These are phyloP conservation scores for Alternaria arborescens DNA, from an alignment of 2,329 filamentous ascomycete genomes.

Conservation along the genomic window DNA sequence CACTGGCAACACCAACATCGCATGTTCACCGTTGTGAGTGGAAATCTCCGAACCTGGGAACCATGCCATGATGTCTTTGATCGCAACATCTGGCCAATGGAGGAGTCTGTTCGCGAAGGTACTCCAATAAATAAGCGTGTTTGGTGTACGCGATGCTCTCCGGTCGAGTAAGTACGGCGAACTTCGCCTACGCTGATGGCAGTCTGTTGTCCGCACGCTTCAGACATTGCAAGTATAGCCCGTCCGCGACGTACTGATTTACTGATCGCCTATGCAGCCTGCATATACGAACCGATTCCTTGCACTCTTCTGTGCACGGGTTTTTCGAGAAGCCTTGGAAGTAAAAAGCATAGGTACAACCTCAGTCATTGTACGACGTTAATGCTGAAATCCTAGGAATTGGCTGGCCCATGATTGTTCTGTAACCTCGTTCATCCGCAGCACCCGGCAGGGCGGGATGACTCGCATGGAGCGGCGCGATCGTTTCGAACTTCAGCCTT, in stretches of 20 bases:
- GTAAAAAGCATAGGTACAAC: background rate
- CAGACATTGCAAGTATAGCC: background rate
- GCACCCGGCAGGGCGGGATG: background rate
- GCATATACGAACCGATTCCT: background rate
- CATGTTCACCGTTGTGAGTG: constrained; percentile 5
- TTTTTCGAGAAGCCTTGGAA: background rate
- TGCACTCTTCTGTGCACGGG: background rate
- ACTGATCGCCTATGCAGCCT: background rate
- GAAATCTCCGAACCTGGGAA: background rate
- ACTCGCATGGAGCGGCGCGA: background rate
- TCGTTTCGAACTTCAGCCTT: background rate
- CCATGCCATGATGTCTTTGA: constrained; percentile 1
- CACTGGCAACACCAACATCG: constrained; percentile 5
- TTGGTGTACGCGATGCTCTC: background rate
- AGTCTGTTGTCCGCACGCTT: background rate
- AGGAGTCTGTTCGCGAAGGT: background rate
- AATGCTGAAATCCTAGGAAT: background rate
- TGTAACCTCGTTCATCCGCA: background rate
- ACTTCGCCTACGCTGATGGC: background rate
- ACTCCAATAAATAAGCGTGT: background rate
- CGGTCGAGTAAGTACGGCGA: background rate
- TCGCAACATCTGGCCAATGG: background rate
- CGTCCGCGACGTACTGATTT: background rate
- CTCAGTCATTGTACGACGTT: background rate
- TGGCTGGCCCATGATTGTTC: background rate